Percentiles rank a stretch among this genome's conserved stretches.
Evolutionary conservation across 139 green algal genomes (phyloP).

Genomic region (Micractinium sp.): DNA sequence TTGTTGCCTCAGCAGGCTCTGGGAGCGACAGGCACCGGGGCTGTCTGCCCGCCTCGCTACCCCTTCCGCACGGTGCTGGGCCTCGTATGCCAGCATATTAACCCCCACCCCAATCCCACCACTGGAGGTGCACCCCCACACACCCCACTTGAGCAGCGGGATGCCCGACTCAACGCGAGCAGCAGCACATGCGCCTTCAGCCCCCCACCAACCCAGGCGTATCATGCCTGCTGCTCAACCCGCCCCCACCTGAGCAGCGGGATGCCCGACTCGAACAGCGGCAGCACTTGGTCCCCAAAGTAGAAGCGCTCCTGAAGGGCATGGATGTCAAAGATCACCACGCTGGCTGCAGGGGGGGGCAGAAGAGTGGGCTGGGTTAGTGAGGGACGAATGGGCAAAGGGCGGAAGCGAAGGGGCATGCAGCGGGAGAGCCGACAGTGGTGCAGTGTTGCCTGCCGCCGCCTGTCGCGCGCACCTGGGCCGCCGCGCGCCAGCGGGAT

Average conservation of each 20-base stretch:
- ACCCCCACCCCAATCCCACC: too few species aligned
- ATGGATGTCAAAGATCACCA: constrained; percentile 99
- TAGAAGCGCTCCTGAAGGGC: constrained; percentile 99
- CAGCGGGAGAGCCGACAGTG: too few species aligned
- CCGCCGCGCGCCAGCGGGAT: constrained; percentile 93
- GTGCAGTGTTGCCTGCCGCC: too few species aligned
- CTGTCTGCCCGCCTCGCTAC: too few species aligned
- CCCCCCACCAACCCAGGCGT: too few species aligned
- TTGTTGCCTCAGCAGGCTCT: too few species aligned
- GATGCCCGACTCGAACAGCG: constrained; percentile 95
- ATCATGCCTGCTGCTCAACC: too few species aligned
- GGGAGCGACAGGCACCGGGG: too few species aligned
- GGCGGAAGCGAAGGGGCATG: not conserved
- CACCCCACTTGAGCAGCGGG: constrained; percentile 68
- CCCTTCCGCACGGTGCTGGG: too few species aligned
- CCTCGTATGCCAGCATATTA: too few species aligned
- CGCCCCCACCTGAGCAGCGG: constrained; percentile 67
- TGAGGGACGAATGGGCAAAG: not conserved
- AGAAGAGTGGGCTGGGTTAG: not conserved
- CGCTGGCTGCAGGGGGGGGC: constrained; percentile 18
- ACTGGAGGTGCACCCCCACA: not conserved
- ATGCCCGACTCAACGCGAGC: constrained; percentile 93
- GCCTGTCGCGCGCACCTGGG: constrained; percentile 66
- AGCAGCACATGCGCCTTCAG: too few species aligned
- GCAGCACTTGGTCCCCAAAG: constrained; percentile 97